phyloP scores from a whole-genome alignment of 1,139 yeast genomes.

The Pichia sp. region DNA sequence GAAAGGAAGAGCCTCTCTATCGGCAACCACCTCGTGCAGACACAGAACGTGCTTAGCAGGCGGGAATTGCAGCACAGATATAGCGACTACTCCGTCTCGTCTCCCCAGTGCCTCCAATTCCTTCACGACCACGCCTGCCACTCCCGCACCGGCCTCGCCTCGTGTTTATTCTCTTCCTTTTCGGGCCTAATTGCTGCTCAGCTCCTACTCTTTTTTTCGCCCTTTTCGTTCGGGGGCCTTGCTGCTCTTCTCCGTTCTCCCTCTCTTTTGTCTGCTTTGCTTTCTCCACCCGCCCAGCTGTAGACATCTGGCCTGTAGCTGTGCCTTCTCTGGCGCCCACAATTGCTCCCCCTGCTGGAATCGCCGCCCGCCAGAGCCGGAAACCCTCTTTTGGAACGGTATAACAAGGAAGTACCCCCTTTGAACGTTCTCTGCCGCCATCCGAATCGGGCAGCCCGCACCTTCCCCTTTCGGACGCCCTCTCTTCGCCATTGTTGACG shows the following conservation, averaged over 20 bases:
- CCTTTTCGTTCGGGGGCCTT: background rate
- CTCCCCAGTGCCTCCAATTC: background rate
- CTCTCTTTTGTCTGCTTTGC: background rate
- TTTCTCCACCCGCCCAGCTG: background rate
- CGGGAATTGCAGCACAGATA: background rate
- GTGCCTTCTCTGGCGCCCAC: no score
- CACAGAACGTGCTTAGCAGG: background rate
- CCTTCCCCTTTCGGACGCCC: background rate
- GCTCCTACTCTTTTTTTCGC: background rate
- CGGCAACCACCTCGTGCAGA: background rate
- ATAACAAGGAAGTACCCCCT: background rate
- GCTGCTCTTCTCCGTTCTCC: background rate
- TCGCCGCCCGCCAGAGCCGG: background rate
- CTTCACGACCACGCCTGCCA: slow-evolving; percentile 1
- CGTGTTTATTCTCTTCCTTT: slow-evolving; percentile 4
- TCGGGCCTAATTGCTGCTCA: slow-evolving; percentile 2
- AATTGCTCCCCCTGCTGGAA: background rate
- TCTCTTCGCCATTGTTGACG: slow-evolving; percentile 1
- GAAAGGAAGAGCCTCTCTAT: background rate
- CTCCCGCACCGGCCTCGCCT: background rate
- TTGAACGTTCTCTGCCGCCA: background rate
- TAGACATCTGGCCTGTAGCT: background rate
- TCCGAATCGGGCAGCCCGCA: slow-evolving; percentile 1
- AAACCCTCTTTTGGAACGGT: background rate
- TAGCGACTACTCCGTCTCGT: background rate